These are phyloP conservation scores for Cardamine resedifolia DNA, from an alignment of 345 rosid species.

Conservation along the genomic window DNA sequence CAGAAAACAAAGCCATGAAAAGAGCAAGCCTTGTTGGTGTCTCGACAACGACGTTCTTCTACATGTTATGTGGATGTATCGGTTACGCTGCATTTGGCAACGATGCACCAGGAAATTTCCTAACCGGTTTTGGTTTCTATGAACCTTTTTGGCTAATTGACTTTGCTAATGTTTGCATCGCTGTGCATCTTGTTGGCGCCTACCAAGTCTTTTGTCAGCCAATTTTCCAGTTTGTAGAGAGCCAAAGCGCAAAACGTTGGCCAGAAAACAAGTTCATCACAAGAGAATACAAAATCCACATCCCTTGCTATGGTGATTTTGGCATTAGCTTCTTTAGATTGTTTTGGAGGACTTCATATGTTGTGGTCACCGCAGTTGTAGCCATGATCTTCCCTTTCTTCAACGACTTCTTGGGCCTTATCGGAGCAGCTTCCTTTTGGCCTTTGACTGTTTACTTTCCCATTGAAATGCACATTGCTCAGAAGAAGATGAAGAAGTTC, in stretches of 20 bases:
- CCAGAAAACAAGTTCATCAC: slow-evolving; percentile 64
- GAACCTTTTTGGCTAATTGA: slow-evolving; percentile 90
- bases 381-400: slow-evolving; percentile 95
- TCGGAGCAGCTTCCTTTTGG: slow-evolving; percentile 87
- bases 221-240: slow-evolving; percentile 63
- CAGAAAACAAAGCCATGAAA: slow-evolving; percentile 72
- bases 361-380: slow-evolving; percentile 54
- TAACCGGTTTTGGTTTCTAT: slow-evolving; percentile 84
- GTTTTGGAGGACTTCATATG: slow-evolving; percentile 72
- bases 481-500: slow-evolving; percentile 48
- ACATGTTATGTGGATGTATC: slow-evolving; percentile 64
- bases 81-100: slow-evolving; percentile 95
- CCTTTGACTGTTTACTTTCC: slow-evolving; percentile 91
- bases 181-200: slow-evolving; percentile 73
- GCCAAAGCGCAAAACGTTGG: slow-evolving; percentile 48
- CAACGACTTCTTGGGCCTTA: slow-evolving; percentile 80
- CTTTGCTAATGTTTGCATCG: slow-evolving; percentile 82
- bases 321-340: slow-evolving; percentile 58
- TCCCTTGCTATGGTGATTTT: slow-evolving; percentile 52
- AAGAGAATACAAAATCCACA: slow-evolving; percentile 42
- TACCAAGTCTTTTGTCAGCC: slow-evolving; percentile 92
- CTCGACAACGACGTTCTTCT: slow-evolving; percentile 65
- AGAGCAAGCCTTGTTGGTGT: slow-evolving; percentile 45
- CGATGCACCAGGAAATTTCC: slow-evolving; percentile 78
- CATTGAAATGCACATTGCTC: slow-evolving; percentile 77